Base-by-base conservation (phyloP, 176 grass and related monocot genomes). In the Triticum timopheevii region DNA sequence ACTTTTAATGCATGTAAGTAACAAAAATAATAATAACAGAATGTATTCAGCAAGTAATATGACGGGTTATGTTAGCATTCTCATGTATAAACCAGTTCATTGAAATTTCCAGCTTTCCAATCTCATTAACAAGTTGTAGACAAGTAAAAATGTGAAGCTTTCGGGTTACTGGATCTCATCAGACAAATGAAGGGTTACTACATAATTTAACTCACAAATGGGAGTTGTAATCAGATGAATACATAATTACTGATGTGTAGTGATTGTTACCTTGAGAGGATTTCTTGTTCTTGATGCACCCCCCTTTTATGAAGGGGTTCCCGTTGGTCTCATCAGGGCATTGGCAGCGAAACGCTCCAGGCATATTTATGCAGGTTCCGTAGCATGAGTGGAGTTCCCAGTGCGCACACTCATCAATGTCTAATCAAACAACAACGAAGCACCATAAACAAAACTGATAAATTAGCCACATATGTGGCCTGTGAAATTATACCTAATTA, bases 341-440 rank as follows among this genome's bases (percentile, higher is more conserved):
- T 58, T 10, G 47, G 44, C 85, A 87, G 3, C 49, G 6, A 20
- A 81, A 87, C 4, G 5, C 17, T 65, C 85, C 78, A 8, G 3
- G 5, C 2, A 11, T 0, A 42, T 87, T 82, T 87, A 17, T 3
- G 71, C 86, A 87, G 31, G 4, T 22, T 20, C 86, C 86, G 15
- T 87, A 56, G 28, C 78, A 87, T 13, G 69, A 22, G 28, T 81
- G 5, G 0, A 3, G 8, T 10, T 66, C 15, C 40, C 30, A 36
- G 0, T 66, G 30, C 0, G 19, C 42, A 56, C 86, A 87, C 31
- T 87, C 85, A 7, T 87, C 39, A 15, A 81, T 75, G 40, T 81
- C 85, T 86, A 63, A 12, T 28, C 40, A 80, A 65, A 64, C 24
- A 80, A 15, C 7, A 27, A 80, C 0, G 23, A 44, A 65, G 15